phyloP scores from a whole-genome alignment of 2,329 filamentous ascomycete genomes.

The Aspergillus brasiliensis region DNA sequence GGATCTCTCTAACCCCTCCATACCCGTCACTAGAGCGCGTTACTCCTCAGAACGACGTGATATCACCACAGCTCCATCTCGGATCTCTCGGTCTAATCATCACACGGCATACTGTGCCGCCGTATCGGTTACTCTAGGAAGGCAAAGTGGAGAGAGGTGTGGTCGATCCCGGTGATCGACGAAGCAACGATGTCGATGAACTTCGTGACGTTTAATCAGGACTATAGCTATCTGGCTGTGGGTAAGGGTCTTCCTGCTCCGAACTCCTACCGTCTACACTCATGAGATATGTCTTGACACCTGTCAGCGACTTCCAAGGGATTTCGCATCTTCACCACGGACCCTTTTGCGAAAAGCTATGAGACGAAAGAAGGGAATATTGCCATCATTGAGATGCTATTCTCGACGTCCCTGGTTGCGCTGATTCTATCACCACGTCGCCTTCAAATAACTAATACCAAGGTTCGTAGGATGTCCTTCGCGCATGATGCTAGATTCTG shows the following conservation, averaged over 20 bases:
- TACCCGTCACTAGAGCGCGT: constrained; percentile 5
- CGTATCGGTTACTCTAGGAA: background rate
- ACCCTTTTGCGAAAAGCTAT: constrained; percentile 93
- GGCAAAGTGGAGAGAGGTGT: background rate
- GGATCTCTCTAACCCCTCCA: constrained; percentile 24
- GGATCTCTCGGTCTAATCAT: background rate
- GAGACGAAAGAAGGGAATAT: constrained; percentile 95
- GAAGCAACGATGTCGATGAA: constrained; percentile 73
- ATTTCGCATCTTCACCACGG: constrained; percentile 95
- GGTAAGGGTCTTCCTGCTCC: constrained; percentile 57
- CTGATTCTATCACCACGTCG: constrained; percentile 89
- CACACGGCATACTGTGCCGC: background rate
- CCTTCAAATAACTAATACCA: constrained; percentile 95
- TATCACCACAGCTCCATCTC: background rate
- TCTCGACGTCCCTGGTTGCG: constrained; percentile 94
- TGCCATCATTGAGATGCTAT: constrained; percentile 96
- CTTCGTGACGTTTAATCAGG: constrained; percentile 99
- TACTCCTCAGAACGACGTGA: background rate
- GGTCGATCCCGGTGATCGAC: constrained; percentile 14
- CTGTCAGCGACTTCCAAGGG: constrained; percentile 80
- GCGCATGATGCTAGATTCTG: background rate
- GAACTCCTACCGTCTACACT: constrained; percentile 3
- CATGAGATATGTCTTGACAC: constrained; percentile 18
- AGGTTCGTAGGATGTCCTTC: constrained; percentile 58
- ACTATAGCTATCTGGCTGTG: constrained; percentile 95